Evolutionary conservation across 2,329 filamentous ascomycete species (phyloP), one percentile per base, ranked within the genome.

Genomic region (Pseudocercospora pini-densiflorae): DNA sequence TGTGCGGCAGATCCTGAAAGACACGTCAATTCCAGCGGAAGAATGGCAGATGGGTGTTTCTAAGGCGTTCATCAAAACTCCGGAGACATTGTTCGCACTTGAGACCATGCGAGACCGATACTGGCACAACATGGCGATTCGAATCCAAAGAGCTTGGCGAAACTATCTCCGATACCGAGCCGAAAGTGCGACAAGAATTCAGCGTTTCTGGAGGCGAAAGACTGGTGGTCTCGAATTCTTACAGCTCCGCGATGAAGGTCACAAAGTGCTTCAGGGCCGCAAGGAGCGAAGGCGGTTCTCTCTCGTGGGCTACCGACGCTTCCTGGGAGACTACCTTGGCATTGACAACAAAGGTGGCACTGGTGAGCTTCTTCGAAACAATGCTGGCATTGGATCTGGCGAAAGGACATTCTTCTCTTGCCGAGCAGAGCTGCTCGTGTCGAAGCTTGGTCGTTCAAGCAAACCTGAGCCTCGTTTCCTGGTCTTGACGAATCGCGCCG

Each of bases 111-210:
- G 95, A 77, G 95, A 99, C 78, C 87, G 92, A 64, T 99, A 98
- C 81, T 98, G 94, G 94, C 94, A 98, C 80, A 99, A 98, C 81
- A 98, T 99, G 95, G 95, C 95, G 3, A 97, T 94, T 67, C 89
- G 95, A 66, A 98, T 99, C 66, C 95, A 99, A 81, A 88, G 95
- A 72, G 95, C 97, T 76, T 99, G 95, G 95, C 88, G 95, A 74
- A 97, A 96, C 61, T 98, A 97, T 76, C 86, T 98, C 47, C 90
- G 94, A 5, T 98, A 98, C 80, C 89, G 95, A 53, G 91, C 89
- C 27, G 95, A 99, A 80, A 95, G 92, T 66, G 95, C 95, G 6
- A 97, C 91, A 14, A 89, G 95, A 36, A 98, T 99, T 71, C 95
- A 98, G 78, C 88, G 93, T 49, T 94, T 97, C 83, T 99, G 94